phyloP scores from a whole-genome alignment of 306 rosid genomes.

The Mucuna pruriens region DNA sequence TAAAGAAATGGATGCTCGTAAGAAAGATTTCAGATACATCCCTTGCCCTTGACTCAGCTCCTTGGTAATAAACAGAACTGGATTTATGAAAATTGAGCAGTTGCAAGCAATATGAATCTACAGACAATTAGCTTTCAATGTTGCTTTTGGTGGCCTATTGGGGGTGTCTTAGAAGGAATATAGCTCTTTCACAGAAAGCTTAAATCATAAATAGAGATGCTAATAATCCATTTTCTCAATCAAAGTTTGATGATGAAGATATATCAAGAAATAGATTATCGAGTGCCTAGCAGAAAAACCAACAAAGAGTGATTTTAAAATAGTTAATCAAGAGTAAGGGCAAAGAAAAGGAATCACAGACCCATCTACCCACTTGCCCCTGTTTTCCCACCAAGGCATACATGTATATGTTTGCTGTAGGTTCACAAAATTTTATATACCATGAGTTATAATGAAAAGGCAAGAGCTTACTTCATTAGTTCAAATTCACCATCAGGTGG shows the following conservation, averaged over 20 bases:
- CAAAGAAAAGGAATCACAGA: constrained; percentile 2
- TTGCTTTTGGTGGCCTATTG: not conserved
- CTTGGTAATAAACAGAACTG: not conserved
- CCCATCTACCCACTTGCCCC: not conserved
- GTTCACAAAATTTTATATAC: constrained; percentile 24
- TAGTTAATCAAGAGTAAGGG: constrained; percentile 1
- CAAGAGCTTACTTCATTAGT: constrained; percentile 82
- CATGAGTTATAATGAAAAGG: not conserved
- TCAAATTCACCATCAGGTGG: constrained; percentile 98
- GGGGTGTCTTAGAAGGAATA: not conserved
- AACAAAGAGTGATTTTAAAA: constrained; percentile 21
- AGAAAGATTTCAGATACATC: not conserved
- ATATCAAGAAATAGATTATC: constrained; percentile 9
- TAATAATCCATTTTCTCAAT: not conserved
- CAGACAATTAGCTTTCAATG: not conserved
- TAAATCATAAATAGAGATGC: constrained; percentile 28
- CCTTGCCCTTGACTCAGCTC: constrained; percentile 4
- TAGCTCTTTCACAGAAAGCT: not conserved
- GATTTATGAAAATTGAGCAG: constrained; percentile 18
- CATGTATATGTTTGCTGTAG: not conserved
- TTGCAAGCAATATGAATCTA: not conserved
- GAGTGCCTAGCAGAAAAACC: constrained; percentile 16
- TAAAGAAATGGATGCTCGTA: constrained; percentile 14
- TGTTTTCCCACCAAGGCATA: constrained; percentile 7
- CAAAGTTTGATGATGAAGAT: constrained; percentile 1